phyloP scores from a whole-genome alignment of 2,329 filamentous ascomycete species.

The Aspergillus luchuensis region DNA sequence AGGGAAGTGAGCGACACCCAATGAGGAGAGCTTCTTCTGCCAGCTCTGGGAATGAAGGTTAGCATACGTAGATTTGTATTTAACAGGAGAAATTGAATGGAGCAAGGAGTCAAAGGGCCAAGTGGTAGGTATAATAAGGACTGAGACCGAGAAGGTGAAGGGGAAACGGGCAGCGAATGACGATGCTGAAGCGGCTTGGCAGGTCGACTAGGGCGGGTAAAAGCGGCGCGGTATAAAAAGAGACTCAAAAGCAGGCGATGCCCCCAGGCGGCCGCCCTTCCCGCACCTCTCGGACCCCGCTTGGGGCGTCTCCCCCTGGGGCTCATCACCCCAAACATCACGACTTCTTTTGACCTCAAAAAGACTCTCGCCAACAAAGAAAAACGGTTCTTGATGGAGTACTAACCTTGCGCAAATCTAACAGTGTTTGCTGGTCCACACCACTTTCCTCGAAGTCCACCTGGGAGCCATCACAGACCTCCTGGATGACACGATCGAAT shows the following conservation, averaged over 20 bases:
- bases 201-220: conserved; percentile 29
- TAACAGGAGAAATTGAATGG: not conserved
- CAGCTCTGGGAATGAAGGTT: conserved; percentile 66
- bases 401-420: conserved; percentile 85
- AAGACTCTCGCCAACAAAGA: conserved; percentile 11
- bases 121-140: conserved; percentile 1
- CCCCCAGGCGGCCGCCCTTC: conserved; percentile 41
- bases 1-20: conserved; percentile 84
- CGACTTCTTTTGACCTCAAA: conserved; percentile 12
- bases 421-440: conserved; percentile 81
- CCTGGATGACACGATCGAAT: conserved; percentile 88
- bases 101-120: conserved; percentile 5
- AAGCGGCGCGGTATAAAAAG: conserved; percentile 44
- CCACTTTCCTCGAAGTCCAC: conserved; percentile 97
- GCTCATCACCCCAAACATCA: not conserved
- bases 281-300: conserved; percentile 39
- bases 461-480: conserved; percentile 86
- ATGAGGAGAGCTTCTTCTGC: conserved; percentile 85
- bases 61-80: not conserved
- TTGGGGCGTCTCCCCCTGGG: conserved; percentile 21
- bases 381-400: conserved; percentile 6
- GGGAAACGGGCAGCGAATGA: conserved; percentile 17
- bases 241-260: conserved; percentile 42
- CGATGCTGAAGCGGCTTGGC: conserved; percentile 25
- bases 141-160: conserved; percentile 8